phyloP scores from a whole-genome alignment of 371 early-diverging fungal genomes.

The Dichotomocladium elegans region DNA sequence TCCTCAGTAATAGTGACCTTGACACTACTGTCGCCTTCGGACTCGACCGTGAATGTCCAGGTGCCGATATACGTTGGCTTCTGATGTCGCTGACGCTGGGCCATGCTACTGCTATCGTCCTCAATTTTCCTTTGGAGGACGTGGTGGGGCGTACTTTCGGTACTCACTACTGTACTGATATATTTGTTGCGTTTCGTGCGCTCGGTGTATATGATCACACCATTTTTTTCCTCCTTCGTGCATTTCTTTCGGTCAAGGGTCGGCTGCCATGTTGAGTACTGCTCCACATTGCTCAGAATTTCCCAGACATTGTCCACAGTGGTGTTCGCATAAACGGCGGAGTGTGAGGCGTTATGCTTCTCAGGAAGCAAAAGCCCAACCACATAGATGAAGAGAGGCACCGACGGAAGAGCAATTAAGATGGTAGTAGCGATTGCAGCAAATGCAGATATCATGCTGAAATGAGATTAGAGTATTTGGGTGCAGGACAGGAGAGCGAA shows the following conservation, averaged over 20 bases:
- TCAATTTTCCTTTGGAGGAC: not conserved
- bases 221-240: conserved; percentile 9
- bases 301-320: conserved; percentile 29
- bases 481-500: not conserved
- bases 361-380: conserved; percentile 13
- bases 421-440: not conserved
- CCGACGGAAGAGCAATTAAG: conserved; percentile 5
- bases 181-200: conserved; percentile 4
- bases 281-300: conserved; percentile 34
- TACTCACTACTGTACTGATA: not conserved
- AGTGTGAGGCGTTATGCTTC: conserved; percentile 12
- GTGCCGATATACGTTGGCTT: conserved; percentile 16
- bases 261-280: conserved; percentile 38
- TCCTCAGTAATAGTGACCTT: conserved; percentile 27
- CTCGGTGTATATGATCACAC: not conserved
- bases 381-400: conserved; percentile 16
- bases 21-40: conserved; percentile 10
- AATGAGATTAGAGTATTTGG: not conserved
- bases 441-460: conserved; percentile 1
- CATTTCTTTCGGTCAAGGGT: conserved; percentile 25
- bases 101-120: not conserved
- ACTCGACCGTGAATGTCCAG: conserved; percentile 10
- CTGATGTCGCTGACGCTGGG: not conserved
- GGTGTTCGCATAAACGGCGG: conserved; percentile 12
- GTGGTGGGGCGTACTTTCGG: not conserved